phyloP scores from a whole-genome alignment of 192 early-diverging fungal genomes.

The Oehlia diaphana region DNA sequence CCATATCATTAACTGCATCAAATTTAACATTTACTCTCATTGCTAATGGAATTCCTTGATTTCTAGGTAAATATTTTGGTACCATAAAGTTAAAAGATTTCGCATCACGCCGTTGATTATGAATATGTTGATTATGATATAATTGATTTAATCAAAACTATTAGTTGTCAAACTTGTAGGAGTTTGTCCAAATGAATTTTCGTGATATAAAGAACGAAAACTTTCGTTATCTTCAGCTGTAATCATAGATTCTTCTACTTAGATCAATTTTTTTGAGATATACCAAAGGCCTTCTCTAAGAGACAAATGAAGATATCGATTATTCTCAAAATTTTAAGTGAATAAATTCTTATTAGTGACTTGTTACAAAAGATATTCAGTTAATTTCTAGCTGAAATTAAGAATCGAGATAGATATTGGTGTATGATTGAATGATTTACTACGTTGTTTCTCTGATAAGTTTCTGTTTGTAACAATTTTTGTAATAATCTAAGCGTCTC shows the following conservation, averaged over 20 bases:
- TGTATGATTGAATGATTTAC: neutral
- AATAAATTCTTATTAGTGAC: neutral
- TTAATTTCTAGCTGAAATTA: neutral
- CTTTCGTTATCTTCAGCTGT: neutral
- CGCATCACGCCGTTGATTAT: too few relatives aligned
- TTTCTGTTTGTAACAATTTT: neutral
- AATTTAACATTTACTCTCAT: too few relatives aligned
- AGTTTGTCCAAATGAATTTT: conserved; percentile 10
- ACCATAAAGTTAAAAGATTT: too few relatives aligned
- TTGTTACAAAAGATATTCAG: neutral
- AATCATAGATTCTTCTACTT: neutral
- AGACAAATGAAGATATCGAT: conserved; percentile 15
- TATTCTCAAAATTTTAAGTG: neutral
- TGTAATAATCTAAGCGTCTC: neutral
- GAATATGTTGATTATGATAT: too few relatives aligned
- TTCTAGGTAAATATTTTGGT: too few relatives aligned
- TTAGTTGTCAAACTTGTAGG: neutral
- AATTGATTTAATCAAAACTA: too few relatives aligned
- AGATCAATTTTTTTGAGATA: neutral
- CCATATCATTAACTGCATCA: too few relatives aligned
- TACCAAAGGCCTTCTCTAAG: neutral
- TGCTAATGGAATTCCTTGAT: too few relatives aligned
- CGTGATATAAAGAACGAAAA: neutral
- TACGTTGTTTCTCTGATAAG: neutral
- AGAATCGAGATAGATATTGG: conserved; percentile 11